Conservation (phyloP, 1,284 basidiomycete genomes). For the Heterobasidion parviporum region DNA sequence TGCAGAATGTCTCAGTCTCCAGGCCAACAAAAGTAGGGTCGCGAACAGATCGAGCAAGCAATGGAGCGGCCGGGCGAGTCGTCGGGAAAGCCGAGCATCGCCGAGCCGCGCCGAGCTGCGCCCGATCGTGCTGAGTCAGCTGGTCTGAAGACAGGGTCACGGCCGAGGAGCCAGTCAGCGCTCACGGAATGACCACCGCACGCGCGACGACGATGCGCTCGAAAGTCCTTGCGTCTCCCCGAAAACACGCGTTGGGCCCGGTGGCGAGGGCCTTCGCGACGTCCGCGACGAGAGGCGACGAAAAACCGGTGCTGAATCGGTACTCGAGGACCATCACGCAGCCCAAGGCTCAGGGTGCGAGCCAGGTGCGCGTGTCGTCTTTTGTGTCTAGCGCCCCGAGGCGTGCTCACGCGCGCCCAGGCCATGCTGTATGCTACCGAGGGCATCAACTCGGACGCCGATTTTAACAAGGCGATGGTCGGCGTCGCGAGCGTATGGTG, state of each 20-base stretch:
- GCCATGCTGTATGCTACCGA: slow-evolving; percentile 97
- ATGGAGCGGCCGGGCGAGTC: too few species aligned
- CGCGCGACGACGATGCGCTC: background rate
- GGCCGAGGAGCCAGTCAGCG: background rate
- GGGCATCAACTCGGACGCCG: slow-evolving; percentile 67
- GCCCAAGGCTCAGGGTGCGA: slow-evolving; percentile 89
- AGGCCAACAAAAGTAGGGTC: too few species aligned
- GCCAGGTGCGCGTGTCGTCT: slow-evolving; percentile 49
- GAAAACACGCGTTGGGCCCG: background rate
- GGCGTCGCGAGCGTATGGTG: slow-evolving; percentile 93
- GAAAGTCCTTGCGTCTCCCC: background rate
- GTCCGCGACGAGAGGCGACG: slow-evolving; percentile 30
- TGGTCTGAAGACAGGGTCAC: background rate
- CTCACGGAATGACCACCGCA: background rate
- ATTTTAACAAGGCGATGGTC: slow-evolving; percentile 93
- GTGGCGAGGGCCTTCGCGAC: slow-evolving; percentile 28
- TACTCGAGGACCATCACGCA: slow-evolving; percentile 80
- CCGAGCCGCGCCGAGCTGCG: too few species aligned
- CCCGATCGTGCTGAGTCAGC: background rate
- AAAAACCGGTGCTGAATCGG: slow-evolving; percentile 66
- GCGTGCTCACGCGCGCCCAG: slow-evolving; percentile 26
- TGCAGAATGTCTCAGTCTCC: too few species aligned
- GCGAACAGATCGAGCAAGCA: too few species aligned
- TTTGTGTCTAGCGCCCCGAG: background rate
- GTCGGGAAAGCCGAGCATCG: too few species aligned